These are phyloP conservation scores for Cladophialophora bantiana DNA, from an alignment of 2,329 filamentous ascomycete genomes.

Conservation along the genomic window DNA sequence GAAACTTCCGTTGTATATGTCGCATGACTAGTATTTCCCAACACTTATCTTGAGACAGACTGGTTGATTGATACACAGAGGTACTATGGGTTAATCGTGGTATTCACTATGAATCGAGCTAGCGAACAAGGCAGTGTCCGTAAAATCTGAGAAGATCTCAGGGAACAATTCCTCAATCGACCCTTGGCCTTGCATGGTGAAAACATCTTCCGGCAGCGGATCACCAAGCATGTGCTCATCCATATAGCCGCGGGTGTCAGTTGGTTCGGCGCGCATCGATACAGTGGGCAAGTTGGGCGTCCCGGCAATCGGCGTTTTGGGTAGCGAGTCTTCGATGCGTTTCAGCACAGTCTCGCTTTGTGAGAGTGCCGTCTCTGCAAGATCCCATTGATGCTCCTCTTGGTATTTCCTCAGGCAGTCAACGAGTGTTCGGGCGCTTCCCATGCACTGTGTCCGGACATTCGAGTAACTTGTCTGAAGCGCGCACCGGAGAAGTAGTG, in stretches of 20 bases:
- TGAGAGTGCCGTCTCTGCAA: constrained; percentile 62
- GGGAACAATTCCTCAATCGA: constrained; percentile 38
- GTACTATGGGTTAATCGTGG: neutral
- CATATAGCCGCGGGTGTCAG: constrained; percentile 19
- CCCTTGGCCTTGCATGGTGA: constrained; percentile 25
- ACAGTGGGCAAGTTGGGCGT: constrained; percentile 19
- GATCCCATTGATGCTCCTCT: constrained; percentile 62
- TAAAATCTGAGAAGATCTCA: constrained; percentile 38
- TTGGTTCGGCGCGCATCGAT: constrained; percentile 22
- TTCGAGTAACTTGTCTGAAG: constrained; percentile 51
- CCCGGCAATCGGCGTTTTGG: constrained; percentile 24
- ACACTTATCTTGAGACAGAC: neutral
- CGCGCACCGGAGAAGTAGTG: constrained; percentile 38
- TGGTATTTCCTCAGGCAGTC: constrained; percentile 56
- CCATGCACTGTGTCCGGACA: constrained; percentile 55
- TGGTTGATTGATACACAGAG: neutral
- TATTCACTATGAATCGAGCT: constrained; percentile 20
- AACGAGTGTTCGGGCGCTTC: constrained; percentile 57
- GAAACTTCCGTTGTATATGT: neutral
- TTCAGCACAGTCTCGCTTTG: constrained; percentile 55
- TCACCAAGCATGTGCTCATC: constrained; percentile 27
- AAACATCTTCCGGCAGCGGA: constrained; percentile 28
- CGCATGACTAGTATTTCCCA: neutral
- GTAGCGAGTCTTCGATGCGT: constrained; percentile 38
- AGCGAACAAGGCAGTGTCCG: constrained; percentile 36